These are phyloP conservation scores for Hibiscus trionum DNA, from an alignment of 345 rosid genomes.

Conservation along the genomic window DNA sequence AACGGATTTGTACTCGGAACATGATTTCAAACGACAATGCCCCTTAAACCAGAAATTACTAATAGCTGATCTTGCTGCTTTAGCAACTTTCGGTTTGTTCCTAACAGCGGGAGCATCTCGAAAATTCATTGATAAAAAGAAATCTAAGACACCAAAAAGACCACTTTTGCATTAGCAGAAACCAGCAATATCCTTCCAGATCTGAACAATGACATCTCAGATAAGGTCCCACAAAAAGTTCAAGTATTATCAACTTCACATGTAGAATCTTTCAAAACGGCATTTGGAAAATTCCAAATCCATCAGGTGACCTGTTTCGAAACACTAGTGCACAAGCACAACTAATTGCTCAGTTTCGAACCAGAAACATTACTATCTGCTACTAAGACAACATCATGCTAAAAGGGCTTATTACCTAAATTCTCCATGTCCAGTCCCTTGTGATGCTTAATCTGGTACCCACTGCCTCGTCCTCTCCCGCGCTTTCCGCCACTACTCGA, in stretches of 20 bases:
- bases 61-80: background rate
- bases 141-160: conserved; percentile 15
- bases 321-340: conserved; percentile 6
- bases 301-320: conserved; percentile 1
- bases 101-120: conserved; percentile 3
- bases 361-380: background rate
- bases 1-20: background rate
- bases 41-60: background rate
- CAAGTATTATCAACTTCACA: conserved; percentile 8
- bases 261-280: conserved; percentile 17
- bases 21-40: background rate
- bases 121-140: conserved; percentile 15
- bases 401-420: conserved; percentile 34
- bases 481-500: conserved; percentile 37
- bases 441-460: conserved; percentile 38
- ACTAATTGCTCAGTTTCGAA: background rate
- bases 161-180: conserved; percentile 11
- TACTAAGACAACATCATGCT: background rate
- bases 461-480: conserved; percentile 40
- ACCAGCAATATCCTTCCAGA: conserved; percentile 20
- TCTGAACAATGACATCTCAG: conserved; percentile 18
- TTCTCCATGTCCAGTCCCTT: conserved; percentile 40
- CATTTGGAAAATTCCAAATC: conserved; percentile 12
- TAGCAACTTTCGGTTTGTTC: background rate
- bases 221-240: conserved; percentile 20